Evolutionary conservation across 2,329 filamentous ascomycete species (phyloP).

Genomic region (Leptographium wingfieldii): DNA sequence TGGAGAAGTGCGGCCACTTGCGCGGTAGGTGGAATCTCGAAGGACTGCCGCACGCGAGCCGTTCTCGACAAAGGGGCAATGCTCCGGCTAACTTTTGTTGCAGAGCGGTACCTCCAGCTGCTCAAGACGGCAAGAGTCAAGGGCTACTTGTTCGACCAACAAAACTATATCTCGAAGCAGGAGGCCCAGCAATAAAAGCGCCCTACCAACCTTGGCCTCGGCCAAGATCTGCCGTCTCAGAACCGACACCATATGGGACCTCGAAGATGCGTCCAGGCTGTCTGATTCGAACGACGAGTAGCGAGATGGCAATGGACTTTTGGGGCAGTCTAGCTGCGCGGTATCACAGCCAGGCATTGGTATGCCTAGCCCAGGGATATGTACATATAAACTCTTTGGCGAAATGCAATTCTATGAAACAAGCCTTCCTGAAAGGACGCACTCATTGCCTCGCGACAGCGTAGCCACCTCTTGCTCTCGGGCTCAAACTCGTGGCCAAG

Average conservation of each 20-base stretch:
- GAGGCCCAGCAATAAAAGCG: conserved; percentile 14
- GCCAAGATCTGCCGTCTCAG: background rate
- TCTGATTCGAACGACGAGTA: background rate
- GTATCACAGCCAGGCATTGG: background rate
- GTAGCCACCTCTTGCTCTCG: background rate
- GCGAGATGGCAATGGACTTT: background rate
- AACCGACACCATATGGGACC: background rate
- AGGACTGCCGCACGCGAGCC: background rate
- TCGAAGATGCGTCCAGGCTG: background rate
- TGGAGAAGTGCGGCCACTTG: conserved; percentile 74
- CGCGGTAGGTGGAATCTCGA: conserved; percentile 48
- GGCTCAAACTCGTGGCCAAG: background rate
- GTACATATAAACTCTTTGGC: background rate
- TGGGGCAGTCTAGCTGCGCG: background rate
- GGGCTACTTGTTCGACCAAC: conserved; percentile 68
- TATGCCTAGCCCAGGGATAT: background rate
- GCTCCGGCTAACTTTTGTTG: background rate
- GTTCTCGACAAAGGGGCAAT: background rate
- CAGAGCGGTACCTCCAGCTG: conserved; percentile 69
- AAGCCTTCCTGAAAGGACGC: background rate
- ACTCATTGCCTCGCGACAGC: background rate
- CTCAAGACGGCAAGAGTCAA: conserved; percentile 65
- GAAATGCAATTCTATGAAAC: background rate
- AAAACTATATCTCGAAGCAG: conserved; percentile 55
- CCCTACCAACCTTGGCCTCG: background rate